Percentiles rank a stretch among this genome's conserved stretches.
Conservation (phyloP, 2,329 filamentous ascomycete genomes). For the Davidsoniella virescens region DNA sequence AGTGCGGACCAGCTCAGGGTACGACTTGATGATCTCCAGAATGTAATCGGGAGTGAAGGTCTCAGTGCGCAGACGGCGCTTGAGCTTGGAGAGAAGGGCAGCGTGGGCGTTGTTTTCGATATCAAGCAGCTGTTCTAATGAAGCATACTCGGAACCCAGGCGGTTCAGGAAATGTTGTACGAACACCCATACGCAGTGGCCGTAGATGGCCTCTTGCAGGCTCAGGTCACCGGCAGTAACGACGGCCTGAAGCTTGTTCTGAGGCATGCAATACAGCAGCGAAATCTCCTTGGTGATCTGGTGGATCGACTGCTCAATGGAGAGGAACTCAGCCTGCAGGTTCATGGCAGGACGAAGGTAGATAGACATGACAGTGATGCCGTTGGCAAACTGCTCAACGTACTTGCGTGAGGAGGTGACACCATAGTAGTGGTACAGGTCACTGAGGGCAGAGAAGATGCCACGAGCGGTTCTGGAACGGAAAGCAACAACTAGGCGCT, state of each 20-base stretch:
- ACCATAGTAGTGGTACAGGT: conserved; percentile 97
- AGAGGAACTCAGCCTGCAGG: conserved; percentile 44
- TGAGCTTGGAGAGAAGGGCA: conserved; percentile 80
- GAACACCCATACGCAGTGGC: conserved; percentile 94
- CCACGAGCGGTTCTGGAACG: conserved; percentile 82
- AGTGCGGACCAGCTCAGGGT: conserved; percentile 71
- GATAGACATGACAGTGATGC: conserved; percentile 90
- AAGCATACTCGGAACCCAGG: conserved; percentile 79
- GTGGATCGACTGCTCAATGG: conserved; percentile 87
- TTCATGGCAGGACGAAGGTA: conserved; percentile 64
- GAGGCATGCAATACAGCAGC: conserved; percentile 89
- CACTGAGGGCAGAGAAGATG: conserved; percentile 85
- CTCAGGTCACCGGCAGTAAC: conserved; percentile 78
- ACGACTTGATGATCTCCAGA: conserved; percentile 84
- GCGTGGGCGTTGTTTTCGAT: conserved; percentile 67
- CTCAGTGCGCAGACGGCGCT: conserved; percentile 85
- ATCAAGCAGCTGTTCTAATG: conserved; percentile 67
- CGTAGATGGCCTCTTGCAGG: conserved; percentile 92
- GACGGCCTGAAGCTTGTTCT: conserved; percentile 85
- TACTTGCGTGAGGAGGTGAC: conserved; percentile 94
- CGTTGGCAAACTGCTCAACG: conserved; percentile 96
- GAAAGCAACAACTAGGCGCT: conserved; percentile 87
- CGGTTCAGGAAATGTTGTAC: conserved; percentile 97
- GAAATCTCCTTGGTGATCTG: conserved; percentile 99
- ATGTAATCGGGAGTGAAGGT: conserved; percentile 98